Evolutionary conservation across 2,329 filamentous ascomycete species (phyloP), one percentile per base, ranked within the genome.

Genomic region (Aspergillus sp.): DNA sequence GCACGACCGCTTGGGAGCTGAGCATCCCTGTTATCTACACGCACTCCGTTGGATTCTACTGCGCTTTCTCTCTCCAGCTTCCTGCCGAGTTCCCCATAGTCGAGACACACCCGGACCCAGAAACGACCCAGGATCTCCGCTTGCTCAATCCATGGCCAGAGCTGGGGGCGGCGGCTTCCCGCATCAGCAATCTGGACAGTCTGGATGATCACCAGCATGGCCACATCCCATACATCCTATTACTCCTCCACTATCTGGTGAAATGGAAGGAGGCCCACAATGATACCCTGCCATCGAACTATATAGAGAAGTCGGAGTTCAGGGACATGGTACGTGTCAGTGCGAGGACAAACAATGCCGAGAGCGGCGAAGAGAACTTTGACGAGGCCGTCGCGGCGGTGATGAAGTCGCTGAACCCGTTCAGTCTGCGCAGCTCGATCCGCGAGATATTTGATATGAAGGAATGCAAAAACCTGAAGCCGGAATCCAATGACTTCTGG

Each of bases 341-440:
- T 2, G 74, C 81, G 46, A 75, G 86, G 46, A 82, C 67, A 31
- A 66, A 80, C 45, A 93, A 78, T 36, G 59, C 85, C 0, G 86
- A 93, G 56, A 88, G 86, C 28, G 84, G 82, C 35, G 91, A 98
- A 54, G 91, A 98, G 64, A 98, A 98, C 58, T 98, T 86, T 52
- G 86, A 95, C 39, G 91, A 98, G 60, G 93, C 91, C 3, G 78
- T 80, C 28, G 78, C 77, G 10, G 86, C 88, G 4, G 86, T 96
- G 1, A 69, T 96, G 49, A 93, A 93, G 59, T 83, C 82, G n/a
- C 67, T 98, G 19, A 78, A 80, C 26, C 64, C 69, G 12, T 77
- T 80, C 28, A 73, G 72, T 15, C 58, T 93, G 13, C 78, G 81
- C 25, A 74, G 74, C 27, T 74, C 78, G 2, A 71, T 93, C 25